A percentile compares a stretch with the other conserved stretches of the same genome.
Evolutionary conservation across 352 stramenopile genomes (phyloP).

Genomic region (Globisporangium splendens): DNA sequence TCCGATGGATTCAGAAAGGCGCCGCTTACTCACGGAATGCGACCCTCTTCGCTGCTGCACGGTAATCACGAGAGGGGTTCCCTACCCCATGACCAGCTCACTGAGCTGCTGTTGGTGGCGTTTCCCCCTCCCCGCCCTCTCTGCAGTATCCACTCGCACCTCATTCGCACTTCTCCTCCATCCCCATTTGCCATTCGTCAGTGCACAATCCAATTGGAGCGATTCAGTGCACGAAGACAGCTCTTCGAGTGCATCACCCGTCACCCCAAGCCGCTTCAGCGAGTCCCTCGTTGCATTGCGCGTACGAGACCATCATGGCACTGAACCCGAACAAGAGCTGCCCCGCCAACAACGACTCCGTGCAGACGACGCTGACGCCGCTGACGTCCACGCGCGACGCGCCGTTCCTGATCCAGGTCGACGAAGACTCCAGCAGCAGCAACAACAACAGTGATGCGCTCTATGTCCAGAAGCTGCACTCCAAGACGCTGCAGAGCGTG

Average conservation of each 20-base stretch:
- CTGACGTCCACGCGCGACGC: slow-evolving; percentile 7
- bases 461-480: slow-evolving; percentile 5
- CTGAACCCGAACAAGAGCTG: slow-evolving; percentile 1
- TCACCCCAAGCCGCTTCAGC: no score
- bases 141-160: no score
- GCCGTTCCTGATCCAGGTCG: slow-evolving; percentile 12
- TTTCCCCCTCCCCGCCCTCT: no score
- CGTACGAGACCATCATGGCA: background rate
- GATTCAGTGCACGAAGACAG: no score
- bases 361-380: slow-evolving; percentile 7
- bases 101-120: background rate
- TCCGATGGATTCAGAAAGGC: no score
- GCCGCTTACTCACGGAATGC: no score
- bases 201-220: no score
- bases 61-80: slow-evolving; percentile 1
- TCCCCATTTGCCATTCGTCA: no score
- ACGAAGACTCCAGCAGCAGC: background rate
- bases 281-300: background rate
- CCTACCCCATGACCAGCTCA: background rate
- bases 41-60: background rate
- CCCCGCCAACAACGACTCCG: background rate
- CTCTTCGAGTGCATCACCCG: no score
- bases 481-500: slow-evolving; percentile 13
- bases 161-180: no score
- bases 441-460: background rate